Percentiles rank a stretch among this genome's conserved stretches.
phyloP scores from a whole-genome alignment of 2,329 filamentous ascomycete genomes.

The Penicillium hordei region DNA sequence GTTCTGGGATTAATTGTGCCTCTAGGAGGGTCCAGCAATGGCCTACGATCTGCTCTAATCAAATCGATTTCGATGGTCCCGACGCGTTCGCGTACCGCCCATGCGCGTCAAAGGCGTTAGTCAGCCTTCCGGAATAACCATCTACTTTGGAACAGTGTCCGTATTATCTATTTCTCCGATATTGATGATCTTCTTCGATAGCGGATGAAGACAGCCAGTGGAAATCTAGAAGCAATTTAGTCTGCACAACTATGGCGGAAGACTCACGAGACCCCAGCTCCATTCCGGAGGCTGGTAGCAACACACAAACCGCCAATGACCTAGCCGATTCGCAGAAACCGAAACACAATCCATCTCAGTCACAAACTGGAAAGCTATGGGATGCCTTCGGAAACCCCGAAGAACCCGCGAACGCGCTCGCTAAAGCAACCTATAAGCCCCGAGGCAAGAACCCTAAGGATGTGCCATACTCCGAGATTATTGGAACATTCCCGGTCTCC shows the following conservation, averaged over 20 bases:
- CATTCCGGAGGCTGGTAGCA: constrained; percentile 16
- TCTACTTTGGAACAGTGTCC: background rate
- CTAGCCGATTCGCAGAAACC: constrained; percentile 32
- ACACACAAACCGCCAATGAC: constrained; percentile 19
- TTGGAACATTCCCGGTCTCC: constrained; percentile 49
- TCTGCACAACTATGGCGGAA: constrained; percentile 39
- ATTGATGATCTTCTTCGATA: constrained; percentile 11
- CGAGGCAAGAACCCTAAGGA: constrained; percentile 56
- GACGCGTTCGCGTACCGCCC: constrained; percentile 37
- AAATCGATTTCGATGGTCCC: constrained; percentile 18
- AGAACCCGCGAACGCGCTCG: constrained; percentile 55
- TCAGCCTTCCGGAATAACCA: constrained; percentile 28
- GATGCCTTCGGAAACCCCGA: constrained; percentile 49
- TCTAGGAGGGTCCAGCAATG: constrained; percentile 18
- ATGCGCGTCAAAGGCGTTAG: constrained; percentile 32
- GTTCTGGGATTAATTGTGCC: constrained; percentile 11
- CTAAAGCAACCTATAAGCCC: constrained; percentile 59
- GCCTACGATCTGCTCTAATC: constrained; percentile 18
- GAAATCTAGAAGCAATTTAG: constrained; percentile 5
- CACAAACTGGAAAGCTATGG: constrained; percentile 50
- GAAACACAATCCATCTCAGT: constrained; percentile 46
- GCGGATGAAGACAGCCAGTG: background rate
- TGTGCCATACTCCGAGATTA: constrained; percentile 42
- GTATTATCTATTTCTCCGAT: constrained; percentile 15
- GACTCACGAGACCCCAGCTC: constrained; percentile 36